Evolutionary conservation across 139 green algal species (phyloP).

Genomic region (Chlamydomonas sp.): DNA sequence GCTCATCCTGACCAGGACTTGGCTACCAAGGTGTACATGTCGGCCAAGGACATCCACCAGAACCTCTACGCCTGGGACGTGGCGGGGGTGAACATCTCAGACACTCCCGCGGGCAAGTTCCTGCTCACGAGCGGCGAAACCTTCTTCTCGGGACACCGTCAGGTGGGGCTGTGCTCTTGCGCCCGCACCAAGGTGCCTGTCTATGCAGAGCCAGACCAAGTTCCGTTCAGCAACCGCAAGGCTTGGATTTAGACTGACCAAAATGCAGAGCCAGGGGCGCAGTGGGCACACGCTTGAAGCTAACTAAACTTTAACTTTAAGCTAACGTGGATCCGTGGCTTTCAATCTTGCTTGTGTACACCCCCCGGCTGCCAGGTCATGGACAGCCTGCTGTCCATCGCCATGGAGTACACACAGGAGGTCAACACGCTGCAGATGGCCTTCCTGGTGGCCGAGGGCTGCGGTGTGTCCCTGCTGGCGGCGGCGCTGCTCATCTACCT

Average conservation of each 20-base stretch:
- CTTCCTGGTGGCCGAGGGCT: constrained; percentile 16
- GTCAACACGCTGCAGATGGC: constrained; percentile 23
- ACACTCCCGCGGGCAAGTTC: constrained; percentile 8
- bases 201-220: too few species aligned
- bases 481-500: constrained; percentile 15
- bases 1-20: not conserved
- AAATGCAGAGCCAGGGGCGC: too few species aligned
- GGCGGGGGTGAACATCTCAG: constrained; percentile 5
- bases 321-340: too few species aligned
- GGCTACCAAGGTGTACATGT: constrained; percentile 17
- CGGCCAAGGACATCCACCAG: constrained; percentile 17
- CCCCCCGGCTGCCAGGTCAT: not conserved
- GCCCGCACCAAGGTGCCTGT: too few species aligned
- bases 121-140: constrained; percentile 10
- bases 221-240: too few species aligned
- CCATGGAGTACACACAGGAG: not conserved
- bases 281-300: not conserved
- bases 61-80: not conserved
- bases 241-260: too few species aligned
- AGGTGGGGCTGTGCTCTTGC: not conserved
- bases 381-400: not conserved
- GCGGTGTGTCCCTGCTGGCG: constrained; percentile 16
- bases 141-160: not conserved
- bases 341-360: too few species aligned
- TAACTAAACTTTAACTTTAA: too few species aligned